Percentiles rank a stretch among this genome's conserved stretches.
Evolutionary conservation across 1,284 basidiomycete genomes (phyloP).

Genomic region (Sanghuangporus baumii): DNA sequence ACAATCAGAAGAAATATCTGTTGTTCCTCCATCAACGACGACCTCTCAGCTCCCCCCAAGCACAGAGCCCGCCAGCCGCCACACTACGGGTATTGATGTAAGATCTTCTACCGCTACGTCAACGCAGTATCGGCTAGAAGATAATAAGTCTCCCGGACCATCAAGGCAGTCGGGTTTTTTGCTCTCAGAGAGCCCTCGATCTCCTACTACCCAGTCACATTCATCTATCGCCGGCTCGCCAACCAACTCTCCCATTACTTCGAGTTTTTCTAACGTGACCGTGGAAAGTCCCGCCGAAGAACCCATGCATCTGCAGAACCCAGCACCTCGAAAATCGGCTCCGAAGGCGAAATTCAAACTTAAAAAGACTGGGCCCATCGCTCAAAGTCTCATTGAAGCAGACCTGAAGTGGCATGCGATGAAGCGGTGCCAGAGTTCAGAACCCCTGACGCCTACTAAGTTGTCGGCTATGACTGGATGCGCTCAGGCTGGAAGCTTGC

Average conservation of each 20-base stretch:
- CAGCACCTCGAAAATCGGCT: not conserved
- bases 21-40: too few relatives aligned
- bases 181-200: not conserved
- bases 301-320: not conserved
- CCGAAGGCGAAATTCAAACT: constrained; percentile 6
- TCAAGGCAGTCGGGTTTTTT: not conserved
- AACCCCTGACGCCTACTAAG: too few relatives aligned
- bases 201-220: not conserved
- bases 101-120: too few relatives aligned
- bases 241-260: not conserved
- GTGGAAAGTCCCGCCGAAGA: not conserved
- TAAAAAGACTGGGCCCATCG: not conserved
- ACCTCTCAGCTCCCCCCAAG: too few relatives aligned
- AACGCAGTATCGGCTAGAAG: too few relatives aligned
- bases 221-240: not conserved
- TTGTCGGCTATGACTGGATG: not conserved
- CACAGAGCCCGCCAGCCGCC: too few relatives aligned
- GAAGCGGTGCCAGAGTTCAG: not conserved
- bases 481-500: not conserved
- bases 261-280: not conserved
- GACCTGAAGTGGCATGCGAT: constrained; percentile 4
- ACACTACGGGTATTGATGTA: too few relatives aligned
- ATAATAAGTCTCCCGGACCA: not conserved
- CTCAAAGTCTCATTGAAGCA: not conserved
- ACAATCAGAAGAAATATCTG: not conserved